These are phyloP conservation scores for Gymnopus androsaceus DNA, from an alignment of 1,284 basidiomycete genomes.

Conservation along the genomic window DNA sequence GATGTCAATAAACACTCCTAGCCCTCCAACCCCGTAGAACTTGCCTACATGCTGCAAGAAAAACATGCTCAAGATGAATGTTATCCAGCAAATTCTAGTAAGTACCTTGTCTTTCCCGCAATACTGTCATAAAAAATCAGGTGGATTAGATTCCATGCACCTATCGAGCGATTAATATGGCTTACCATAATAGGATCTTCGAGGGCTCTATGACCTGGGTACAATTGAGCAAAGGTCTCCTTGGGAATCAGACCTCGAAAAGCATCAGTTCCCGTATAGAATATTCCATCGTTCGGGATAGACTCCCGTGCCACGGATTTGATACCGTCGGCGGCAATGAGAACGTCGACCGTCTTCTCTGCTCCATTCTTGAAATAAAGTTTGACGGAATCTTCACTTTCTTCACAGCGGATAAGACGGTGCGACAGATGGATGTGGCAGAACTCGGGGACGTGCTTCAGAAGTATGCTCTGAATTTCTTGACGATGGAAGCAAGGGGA, in stretches of 20 bases:
- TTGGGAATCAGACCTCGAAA: constrained; percentile 42
- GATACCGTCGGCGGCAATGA: constrained; percentile 54
- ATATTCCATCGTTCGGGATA: constrained; percentile 24
- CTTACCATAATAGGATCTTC: constrained; percentile 37
- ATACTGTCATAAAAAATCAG: too few species aligned
- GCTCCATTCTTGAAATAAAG: constrained; percentile 47
- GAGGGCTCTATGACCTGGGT: constrained; percentile 37
- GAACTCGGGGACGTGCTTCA: constrained; percentile 33
- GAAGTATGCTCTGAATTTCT: constrained; percentile 43
- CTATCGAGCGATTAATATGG: constrained; percentile 6
- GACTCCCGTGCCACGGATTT: constrained; percentile 22
- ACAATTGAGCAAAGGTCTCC: constrained; percentile 34
- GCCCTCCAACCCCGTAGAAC: too few species aligned
- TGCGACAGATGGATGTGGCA: constrained; percentile 36
- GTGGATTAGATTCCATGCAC: not conserved
- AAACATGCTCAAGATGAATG: not conserved
- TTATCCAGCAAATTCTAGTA: not conserved
- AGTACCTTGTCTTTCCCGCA: constrained; percentile 41
- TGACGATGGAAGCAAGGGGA: constrained; percentile 44
- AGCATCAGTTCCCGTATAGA: constrained; percentile 39
- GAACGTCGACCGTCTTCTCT: constrained; percentile 43
- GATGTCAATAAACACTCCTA: too few species aligned
- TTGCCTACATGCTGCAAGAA: constrained; percentile 41
- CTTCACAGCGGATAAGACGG: constrained; percentile 40
- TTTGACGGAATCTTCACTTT: constrained; percentile 30